Base-by-base conservation (phyloP, 495 filamentous ascomycete species). In the Neurospora sp. region DNA sequence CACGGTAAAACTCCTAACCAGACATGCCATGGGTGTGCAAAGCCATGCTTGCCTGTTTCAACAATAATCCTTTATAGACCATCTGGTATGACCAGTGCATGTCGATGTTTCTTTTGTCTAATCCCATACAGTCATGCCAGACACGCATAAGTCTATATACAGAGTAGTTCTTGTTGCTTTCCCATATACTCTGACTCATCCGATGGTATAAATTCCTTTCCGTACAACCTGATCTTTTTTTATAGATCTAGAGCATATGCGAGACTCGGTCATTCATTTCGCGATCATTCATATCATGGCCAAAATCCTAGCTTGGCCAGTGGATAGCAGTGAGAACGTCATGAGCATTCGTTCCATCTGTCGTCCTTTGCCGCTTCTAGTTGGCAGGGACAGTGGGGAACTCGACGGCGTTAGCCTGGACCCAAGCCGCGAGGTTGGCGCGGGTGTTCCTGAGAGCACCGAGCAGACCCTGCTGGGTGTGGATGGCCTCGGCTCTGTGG, bases 401-500 rank as follows among this genome's bases (percentile, higher is more conserved):
- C 37, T 81, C 76, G 73, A 77, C 76, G 31, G 81, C 83, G 71
- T 86, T 82, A 70, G 80, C 82, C 78, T 84, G 79, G 70, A 81
- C 79, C 84, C 85, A 85, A 16, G 78, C 76, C 61, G 77, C 79
- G 72, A 85, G 74, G 72, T 87, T 79, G 20, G 82, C 76, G 75
- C 82, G 81, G 41, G 76, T 78, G 14, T 78, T 75, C 69, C 79
- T 80, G 27, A 91, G 86, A 72, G 96, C 94, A 44, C 89, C 94
- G n/a, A 81, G 81, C 70, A 99, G 87, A 68, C 86, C 90, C 74
- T 88, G 93, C 77, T 97, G 94, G 59, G 84, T 89, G 7, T 85
- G 77, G 75, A 98, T 88, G 69, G 95, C 96, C 80, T 98, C 94
- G 74, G 97, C 83, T 75, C 96, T 92, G 85, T 99, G 96, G 71